These are phyloP conservation scores for Bassia scoparia DNA, from an alignment of 148 eudicot species.

Conservation along the genomic window DNA sequence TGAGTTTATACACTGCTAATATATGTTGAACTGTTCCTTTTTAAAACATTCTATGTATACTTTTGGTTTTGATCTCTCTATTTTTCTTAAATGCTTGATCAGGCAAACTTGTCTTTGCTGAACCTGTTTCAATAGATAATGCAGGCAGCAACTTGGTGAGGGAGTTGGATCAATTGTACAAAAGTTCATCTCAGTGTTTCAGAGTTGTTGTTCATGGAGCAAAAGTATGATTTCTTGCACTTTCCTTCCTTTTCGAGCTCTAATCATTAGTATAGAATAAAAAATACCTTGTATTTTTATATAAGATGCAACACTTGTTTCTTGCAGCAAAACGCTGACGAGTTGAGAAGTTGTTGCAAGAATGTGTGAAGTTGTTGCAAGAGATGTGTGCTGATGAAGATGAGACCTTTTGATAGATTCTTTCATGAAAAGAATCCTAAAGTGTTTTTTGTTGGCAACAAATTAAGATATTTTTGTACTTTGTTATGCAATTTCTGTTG, in stretches of 20 bases:
- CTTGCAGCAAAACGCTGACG: slow-evolving; percentile 99
- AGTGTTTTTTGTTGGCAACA: slow-evolving; percentile 93
- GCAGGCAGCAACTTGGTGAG: too few species aligned
- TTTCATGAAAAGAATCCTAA: slow-evolving; percentile 80
- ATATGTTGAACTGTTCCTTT: neutral
- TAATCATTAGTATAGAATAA: slow-evolving; percentile 6
- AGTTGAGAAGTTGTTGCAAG: too few species aligned
- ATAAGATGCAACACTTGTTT: slow-evolving; percentile 29
- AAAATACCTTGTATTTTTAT: slow-evolving; percentile 12
- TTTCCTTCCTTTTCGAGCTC: neutral
- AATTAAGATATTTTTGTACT: too few species aligned
- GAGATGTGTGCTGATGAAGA: slow-evolving; percentile 99
- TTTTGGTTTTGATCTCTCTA: neutral
- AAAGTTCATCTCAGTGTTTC: slow-evolving; percentile 95
- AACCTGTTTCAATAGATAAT: slow-evolving; percentile 87
- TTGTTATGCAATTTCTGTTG: too few species aligned
- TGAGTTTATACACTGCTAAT: slow-evolving; percentile 32
- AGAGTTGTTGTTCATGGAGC: slow-evolving; percentile 99
- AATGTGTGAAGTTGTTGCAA: slow-evolving; percentile 74
- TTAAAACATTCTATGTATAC: neutral
- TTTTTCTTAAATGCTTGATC: slow-evolving; percentile 23
- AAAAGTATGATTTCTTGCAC: slow-evolving; percentile 51
- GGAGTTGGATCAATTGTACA: slow-evolving; percentile 93
- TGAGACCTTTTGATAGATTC: slow-evolving; percentile 93
- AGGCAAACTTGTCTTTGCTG: slow-evolving; percentile 98